Conservation (phyloP, 768 basidiomycete genomes). For the Megacollybia marginata region DNA sequence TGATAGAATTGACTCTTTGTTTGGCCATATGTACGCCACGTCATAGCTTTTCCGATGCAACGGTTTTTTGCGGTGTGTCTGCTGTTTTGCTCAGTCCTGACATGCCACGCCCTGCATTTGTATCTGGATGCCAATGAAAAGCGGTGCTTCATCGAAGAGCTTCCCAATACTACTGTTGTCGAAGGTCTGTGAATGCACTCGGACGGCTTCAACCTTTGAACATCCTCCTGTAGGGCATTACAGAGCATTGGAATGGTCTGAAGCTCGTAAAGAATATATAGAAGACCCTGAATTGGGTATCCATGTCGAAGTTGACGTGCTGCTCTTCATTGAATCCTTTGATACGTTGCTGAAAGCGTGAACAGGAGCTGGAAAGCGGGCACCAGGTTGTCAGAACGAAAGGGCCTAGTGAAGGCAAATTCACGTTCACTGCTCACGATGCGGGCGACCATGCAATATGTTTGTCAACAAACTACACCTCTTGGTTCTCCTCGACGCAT, state of each 20-base stretch:
- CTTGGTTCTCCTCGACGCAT: conserved; percentile 82
- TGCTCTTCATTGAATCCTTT: not conserved
- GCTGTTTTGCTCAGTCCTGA: not conserved
- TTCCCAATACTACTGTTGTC: conserved; percentile 91
- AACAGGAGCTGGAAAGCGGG: conserved; percentile 78
- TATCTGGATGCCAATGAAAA: conserved; percentile 93
- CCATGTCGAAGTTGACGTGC: conserved; percentile 82
- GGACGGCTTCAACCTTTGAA: not conserved
- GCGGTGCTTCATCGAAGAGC: conserved; percentile 93
- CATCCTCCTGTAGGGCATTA: conserved; percentile 76
- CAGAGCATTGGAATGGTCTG: conserved; percentile 87
- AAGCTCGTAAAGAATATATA: conserved; percentile 56
- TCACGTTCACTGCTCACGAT: conserved; percentile 97
- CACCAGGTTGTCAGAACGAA: conserved; percentile 82
- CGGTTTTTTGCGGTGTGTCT: not conserved
- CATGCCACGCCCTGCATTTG: conserved; percentile 75
- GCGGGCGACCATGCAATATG: conserved; percentile 97
- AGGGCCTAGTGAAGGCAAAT: conserved; percentile 86
- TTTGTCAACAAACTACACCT: conserved; percentile 85
- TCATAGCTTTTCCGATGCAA: not conserved
- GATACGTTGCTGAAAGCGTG: not conserved
- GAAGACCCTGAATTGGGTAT: conserved; percentile 79
- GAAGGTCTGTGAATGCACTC: conserved; percentile 54
- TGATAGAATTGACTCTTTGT: too few species aligned
- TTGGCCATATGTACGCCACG: not conserved